Percentiles rank a stretch among this genome's conserved stretches.
phyloP scores from a whole-genome alignment of 768 basidiomycete species.

The Lactarius hengduanensis region DNA sequence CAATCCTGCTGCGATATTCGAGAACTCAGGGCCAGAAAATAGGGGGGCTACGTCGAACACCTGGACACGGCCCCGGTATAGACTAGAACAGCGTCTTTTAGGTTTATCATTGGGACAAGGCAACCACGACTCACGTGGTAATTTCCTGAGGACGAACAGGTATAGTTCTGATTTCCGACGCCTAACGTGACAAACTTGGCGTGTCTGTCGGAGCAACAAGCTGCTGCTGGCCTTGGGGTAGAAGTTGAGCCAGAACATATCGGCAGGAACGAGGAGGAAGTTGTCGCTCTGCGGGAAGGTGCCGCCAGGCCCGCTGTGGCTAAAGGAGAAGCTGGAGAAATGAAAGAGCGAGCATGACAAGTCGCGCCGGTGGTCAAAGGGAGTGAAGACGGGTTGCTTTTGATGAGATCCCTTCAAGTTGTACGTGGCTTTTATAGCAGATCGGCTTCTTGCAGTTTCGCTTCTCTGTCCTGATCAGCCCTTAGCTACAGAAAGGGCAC shows the following conservation, averaged over 20 bases:
- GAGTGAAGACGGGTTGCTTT: background rate
- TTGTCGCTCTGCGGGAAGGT: background rate
- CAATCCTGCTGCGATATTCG: background rate
- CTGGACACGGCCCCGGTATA: background rate
- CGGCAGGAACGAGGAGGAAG: background rate
- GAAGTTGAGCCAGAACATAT: background rate
- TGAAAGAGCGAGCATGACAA: constrained; percentile 4
- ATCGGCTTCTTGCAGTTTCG: background rate
- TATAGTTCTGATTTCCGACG: constrained; percentile 16
- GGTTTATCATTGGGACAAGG: background rate
- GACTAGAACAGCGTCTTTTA: background rate
- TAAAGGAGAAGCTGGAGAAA: background rate
- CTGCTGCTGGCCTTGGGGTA: background rate
- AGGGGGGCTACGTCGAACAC: background rate
- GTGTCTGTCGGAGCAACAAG: background rate
- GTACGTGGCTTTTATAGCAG: background rate
- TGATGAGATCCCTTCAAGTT: background rate
- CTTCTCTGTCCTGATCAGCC: background rate
- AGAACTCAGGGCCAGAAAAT: background rate
- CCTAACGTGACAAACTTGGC: constrained; percentile 1
- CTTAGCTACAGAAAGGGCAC: background rate
- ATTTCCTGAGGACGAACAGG: constrained; percentile 1
- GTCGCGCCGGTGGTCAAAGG: background rate
- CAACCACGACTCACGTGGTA: background rate
- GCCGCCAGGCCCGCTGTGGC: background rate